phyloP scores from a whole-genome alignment of 805 yeast genomes.

The Cyberlindnera euphorbiae region DNA sequence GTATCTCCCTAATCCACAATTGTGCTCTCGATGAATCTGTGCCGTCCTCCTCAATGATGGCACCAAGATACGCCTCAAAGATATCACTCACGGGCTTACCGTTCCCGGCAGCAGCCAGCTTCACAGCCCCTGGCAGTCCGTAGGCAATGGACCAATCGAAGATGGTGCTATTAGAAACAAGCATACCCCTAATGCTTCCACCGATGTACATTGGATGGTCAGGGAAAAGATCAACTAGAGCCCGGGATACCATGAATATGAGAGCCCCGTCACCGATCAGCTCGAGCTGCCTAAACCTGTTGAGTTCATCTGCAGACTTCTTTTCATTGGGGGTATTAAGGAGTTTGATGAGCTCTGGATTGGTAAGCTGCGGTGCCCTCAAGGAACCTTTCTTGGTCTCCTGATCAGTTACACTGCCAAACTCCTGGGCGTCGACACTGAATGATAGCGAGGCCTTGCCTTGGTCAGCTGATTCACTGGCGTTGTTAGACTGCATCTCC shows the following conservation, averaged over 20 bases:
- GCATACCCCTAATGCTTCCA: not conserved
- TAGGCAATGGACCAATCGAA: not conserved
- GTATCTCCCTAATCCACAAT: not conserved
- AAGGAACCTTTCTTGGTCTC: too few species aligned
- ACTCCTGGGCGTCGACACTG: too few species aligned
- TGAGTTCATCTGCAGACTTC: too few species aligned
- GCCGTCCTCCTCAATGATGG: not conserved
- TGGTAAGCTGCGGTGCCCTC: too few species aligned
- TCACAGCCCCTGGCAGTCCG: not conserved
- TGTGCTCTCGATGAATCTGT: not conserved
- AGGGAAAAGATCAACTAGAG: not conserved
- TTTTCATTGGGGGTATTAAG: too few species aligned
- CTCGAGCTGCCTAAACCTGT: too few species aligned
- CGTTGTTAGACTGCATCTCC: too few species aligned
- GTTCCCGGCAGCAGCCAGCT: not conserved
- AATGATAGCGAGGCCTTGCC: too few species aligned
- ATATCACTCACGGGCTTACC: not conserved
- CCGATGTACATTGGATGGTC: not conserved
- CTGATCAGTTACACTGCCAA: too few species aligned
- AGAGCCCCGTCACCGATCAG: not conserved
- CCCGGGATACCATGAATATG: not conserved
- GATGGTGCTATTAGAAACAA: not conserved
- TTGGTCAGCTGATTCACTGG: too few species aligned
- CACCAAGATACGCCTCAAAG: not conserved
- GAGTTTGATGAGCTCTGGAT: too few species aligned